Evolutionary conservation across 75 land plant species (phyloP), one percentile per base, ranked within the genome.

Genomic region (Picea glauca): DNA sequence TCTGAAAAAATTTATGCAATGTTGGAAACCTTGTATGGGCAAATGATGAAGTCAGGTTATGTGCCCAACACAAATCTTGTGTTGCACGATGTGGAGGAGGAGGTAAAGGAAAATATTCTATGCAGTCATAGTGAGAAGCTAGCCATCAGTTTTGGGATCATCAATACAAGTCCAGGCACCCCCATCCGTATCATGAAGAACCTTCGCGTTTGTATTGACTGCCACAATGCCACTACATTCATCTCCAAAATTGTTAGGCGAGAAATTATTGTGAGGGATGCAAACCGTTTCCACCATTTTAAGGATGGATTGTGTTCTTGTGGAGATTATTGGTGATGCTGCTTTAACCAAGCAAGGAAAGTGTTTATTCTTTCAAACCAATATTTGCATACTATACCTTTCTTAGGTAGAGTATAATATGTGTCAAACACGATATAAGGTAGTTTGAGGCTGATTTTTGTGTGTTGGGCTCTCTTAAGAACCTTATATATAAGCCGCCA

Each of bases 181-280:
- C 21, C 62, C 62, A 61, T 61, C 18, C 18, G 62, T 3, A 61
- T 61, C 18, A 18, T 61, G 18, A 61, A n/a, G 7, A 61, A 61
- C 7, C 21, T 61, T 61, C 18, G 62, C 5, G 21, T 61, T 17
- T 61, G 21, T n/a, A 61, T 14, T 61, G 62, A 61, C 5, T 61
- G 62, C 62, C 62, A 61, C 62, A 3, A 18, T 61, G 21, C 62
- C 18, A n/a, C 21, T 18, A 61, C 18, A 61, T 61, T 61, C 18
- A 61, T 61, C 4, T 17, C 62, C 18, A 61, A n/a, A n/a, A n/a
- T 61, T 61, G 18, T 17, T 3, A 4, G 5, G 62, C 18, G 62
- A 61, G 62, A 61, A n/a, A 61, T 61, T 61, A 61, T 61, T 61
- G 62, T 61, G 21, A 61, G 62, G 4, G 62, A 61, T 61, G 21